Base-by-base conservation (phyloP, 2,329 filamentous ascomycete genomes). In the Colletotrichum zoysiae region DNA sequence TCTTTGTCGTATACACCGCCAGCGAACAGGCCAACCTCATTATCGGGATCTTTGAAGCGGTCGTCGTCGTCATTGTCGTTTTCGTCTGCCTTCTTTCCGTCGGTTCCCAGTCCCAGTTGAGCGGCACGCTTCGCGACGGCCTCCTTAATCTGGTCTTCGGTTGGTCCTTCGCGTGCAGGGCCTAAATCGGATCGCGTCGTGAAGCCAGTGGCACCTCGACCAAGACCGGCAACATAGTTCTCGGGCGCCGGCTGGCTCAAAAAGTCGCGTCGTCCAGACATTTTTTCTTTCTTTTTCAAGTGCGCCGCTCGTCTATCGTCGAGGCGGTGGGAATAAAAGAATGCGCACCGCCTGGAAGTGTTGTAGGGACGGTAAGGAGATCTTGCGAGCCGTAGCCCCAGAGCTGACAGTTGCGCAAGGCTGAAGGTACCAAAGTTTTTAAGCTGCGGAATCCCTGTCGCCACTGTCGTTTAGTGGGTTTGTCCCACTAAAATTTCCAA, bases 141-240 rank as follows among this genome's bases (percentile, higher is more conserved):
- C 82, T 97, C 96, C 82, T 98, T 98, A 84, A 99, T 98, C 84
- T 98, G 95, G 80, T 99, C 96, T 78, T 98, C 95, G 73, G 93
- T 97, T 60, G 96, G 96, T 20, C 96, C 96, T 85, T 98, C 95
- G 78, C 95, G 90, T 71, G 95, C 95, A 62, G 97, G 96, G 70
- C 97, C 96, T 70, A 99, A 87, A 88, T 99, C 96, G 69, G 95
- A 98, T 78, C 97, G 91, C 51, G 96, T 99, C 20, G 96, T 98
- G 85, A 99, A 99, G 73, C 97, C 96, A 9, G 96, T 99, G 30
- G 97, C 97, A 84, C 96, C 96, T 87, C 97, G 93, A 83, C 96
- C 96, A 74, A 99, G 91, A 89, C 96, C 96, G 75, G 96, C 96
- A 74, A 99, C 95, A 79, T 95, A 95, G 82, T 95, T 95, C 78